Evolutionary conservation across 352 stramenopile genomes (phyloP).

Genomic region (Phytophthora sp.): DNA sequence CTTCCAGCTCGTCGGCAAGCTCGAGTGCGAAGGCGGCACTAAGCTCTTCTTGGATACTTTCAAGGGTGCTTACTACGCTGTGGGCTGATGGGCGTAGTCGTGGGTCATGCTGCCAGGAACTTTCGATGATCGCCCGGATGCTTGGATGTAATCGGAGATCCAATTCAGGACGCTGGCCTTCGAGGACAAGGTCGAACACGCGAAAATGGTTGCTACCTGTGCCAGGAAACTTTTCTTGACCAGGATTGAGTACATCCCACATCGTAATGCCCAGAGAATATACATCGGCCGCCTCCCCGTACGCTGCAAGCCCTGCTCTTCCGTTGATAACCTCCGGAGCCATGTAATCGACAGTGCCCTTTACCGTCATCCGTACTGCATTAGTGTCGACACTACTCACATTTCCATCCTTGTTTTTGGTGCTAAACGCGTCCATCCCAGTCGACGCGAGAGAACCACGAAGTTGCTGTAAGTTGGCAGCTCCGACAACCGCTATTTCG

Average conservation of each 20-base stretch:
- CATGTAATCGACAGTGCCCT: constrained; percentile 83
- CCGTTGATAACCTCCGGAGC: constrained; percentile 80
- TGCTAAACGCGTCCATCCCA: constrained; percentile 11
- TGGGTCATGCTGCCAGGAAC: constrained; percentile 46
- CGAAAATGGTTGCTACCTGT: constrained; percentile 62
- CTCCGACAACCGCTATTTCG: constrained; percentile 39
- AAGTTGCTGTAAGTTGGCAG: constrained; percentile 37
- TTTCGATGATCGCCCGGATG: constrained; percentile 52
- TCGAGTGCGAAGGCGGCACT: constrained; percentile 46
- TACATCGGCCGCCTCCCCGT: constrained; percentile 72
- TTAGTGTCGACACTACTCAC: constrained; percentile 18
- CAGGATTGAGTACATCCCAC: constrained; percentile 73
- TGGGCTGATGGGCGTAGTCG: constrained; percentile 49
- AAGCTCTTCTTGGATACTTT: constrained; percentile 56
- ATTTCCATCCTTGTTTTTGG: constrained; percentile 11
- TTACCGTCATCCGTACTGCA: constrained; percentile 54
- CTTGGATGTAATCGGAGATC: constrained; percentile 36
- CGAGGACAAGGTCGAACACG: constrained; percentile 58
- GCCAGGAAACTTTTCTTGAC: constrained; percentile 54
- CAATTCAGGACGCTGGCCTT: constrained; percentile 54
- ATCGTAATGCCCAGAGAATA: constrained; percentile 79
- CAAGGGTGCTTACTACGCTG: constrained; percentile 48
- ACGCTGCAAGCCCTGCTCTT: constrained; percentile 48
- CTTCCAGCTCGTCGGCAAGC: constrained; percentile 46
- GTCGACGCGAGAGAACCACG: constrained; percentile 19